Evolutionary conservation across 75 land plant species (phyloP), one percentile per base, ranked within the genome.

Genomic region (Pinus tabuliformis): DNA sequence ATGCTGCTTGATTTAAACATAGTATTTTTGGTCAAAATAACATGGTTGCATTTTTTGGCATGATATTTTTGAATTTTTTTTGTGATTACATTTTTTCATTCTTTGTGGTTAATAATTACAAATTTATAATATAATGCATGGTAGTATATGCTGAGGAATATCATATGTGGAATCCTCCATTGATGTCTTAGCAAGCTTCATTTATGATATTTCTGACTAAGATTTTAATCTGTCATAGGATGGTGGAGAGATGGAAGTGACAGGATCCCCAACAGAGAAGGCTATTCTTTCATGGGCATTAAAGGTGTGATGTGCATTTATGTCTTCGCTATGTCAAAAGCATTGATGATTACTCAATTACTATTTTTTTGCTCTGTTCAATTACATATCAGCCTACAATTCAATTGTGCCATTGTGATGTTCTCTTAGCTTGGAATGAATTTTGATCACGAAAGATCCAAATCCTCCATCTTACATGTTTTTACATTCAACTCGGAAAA

Each of bases 221-320:
- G 12, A 49, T 26, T 24, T 28, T 54, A 8, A 58, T 81, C 22
- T 73, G 72, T 62, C 20, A 56, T 75, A 89, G 94, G 81, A 84
- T 66, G 92, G 93, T 56, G 85, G 75, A 70, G 73, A 70, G 24
- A 59, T 78, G 9, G 99, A 97, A 77, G 81, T 95, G 73, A 85
- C 95, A 58, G 99, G 98, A 57, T 92, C 93, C 70, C 99, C 99
- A 20, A 97, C 99, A 24, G 99, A 97, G 80, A 91, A 89, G 74
- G 99, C 99, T 68, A 89, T 96, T 54, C 93, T 97, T 70, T 80
- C 79, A 68, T 97, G 99, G 99, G 99, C 92, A 58, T 74, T 85
- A 17, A 89, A 92, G 95, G 99, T 97, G 63, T 36, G 59, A 11
- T 42, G 12, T 86, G 92, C 58, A 21, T 52, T 76, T 75, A 59